Conservation (phyloP, 768 basidiomycete species). For the Lentinus tigrinus region DNA sequence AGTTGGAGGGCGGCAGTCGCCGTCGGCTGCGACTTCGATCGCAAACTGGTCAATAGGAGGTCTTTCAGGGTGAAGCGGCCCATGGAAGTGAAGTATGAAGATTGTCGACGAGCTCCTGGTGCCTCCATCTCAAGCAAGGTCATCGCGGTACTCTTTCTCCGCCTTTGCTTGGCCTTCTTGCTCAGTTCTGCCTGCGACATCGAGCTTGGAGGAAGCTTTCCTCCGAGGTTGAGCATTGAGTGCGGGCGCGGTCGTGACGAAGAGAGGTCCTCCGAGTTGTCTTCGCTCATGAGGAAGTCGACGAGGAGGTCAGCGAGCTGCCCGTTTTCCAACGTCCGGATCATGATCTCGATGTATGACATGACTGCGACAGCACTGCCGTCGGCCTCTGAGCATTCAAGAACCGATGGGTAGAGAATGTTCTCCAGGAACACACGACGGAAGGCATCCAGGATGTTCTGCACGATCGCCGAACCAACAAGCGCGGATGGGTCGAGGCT, state of each 20-base stretch:
- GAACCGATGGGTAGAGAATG: conserved; percentile 87
- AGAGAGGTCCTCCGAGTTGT: conserved; percentile 63
- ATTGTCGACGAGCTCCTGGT: conserved; percentile 64
- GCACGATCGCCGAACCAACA: conserved; percentile 78
- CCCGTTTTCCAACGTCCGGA: conserved; percentile 69
- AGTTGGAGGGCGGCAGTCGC: conserved; percentile 79
- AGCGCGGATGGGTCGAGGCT: conserved; percentile 58
- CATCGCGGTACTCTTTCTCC: conserved; percentile 88
- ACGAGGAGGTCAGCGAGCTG: conserved; percentile 70
- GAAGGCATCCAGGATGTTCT: conserved; percentile 80
- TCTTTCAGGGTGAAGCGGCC: conserved; percentile 93
- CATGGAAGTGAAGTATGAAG: conserved; percentile 84
- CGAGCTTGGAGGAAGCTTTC: conserved; percentile 30
- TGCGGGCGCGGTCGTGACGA: conserved; percentile 41
- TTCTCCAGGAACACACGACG: conserved; percentile 88
- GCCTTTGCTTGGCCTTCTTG: conserved; percentile 46
- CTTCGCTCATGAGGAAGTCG: conserved; percentile 80
- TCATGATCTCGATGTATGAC: conserved; percentile 90
- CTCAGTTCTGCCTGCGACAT: conserved; percentile 34
- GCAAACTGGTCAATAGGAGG: conserved; percentile 75
- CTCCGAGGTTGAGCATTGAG: conserved; percentile 42
- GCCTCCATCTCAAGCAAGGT: conserved; percentile 84
- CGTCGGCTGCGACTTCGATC: conserved; percentile 62
- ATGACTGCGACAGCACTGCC: conserved; percentile 97
- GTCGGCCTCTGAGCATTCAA: conserved; percentile 89